phyloP scores from a whole-genome alignment of 495 filamentous ascomycete genomes.

The Neurospora sp. region DNA sequence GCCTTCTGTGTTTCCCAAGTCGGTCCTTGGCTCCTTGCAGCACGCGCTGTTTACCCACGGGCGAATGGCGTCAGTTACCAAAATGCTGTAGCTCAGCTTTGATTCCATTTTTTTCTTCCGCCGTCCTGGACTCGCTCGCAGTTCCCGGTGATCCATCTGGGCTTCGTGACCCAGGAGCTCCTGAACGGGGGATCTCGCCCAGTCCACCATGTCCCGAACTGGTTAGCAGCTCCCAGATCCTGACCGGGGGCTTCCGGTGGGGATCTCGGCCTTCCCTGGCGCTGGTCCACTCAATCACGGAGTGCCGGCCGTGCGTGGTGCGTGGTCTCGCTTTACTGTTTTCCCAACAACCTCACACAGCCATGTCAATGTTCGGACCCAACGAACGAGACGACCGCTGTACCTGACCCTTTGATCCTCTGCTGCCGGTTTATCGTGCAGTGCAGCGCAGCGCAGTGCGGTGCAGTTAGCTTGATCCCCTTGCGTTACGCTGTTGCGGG shows the following conservation, averaged over 20 bases:
- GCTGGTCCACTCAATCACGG: background rate
- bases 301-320: background rate
- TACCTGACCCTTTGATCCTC: background rate
- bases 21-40: background rate
- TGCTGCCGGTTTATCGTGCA: background rate
- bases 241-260: background rate
- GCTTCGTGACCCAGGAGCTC: background rate
- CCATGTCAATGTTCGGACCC: background rate
- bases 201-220: background rate
- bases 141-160: background rate
- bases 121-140: background rate
- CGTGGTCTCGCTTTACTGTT: background rate
- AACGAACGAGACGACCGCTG: background rate
- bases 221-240: background rate
- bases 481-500: background rate
- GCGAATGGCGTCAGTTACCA: background rate
- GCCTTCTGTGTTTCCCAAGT: background rate
- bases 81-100: background rate
- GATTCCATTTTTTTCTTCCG: background rate
- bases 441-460: background rate
- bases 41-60: background rate
- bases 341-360: background rate
- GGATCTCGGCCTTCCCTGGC: background rate
- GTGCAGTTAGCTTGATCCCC: background rate
- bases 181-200: background rate